Percentiles rank a stretch among this genome's conserved stretches.
phyloP scores from a whole-genome alignment of 2,329 filamentous ascomycete genomes.

The Aureobasidium musti region DNA sequence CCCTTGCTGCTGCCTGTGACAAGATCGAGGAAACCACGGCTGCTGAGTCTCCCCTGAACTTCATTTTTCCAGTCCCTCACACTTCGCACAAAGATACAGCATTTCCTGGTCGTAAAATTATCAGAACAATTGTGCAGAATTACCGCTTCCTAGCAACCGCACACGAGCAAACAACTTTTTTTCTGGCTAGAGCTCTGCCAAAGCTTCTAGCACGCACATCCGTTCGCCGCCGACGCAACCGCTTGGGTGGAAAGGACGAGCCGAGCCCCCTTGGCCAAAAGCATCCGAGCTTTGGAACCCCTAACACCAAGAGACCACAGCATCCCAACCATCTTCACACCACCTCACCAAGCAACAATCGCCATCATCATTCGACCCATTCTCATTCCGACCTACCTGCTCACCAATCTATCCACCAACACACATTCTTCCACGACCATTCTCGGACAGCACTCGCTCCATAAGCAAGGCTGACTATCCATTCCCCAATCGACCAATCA shows the following conservation, averaged over 20 bases:
- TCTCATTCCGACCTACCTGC: conserved; percentile 1
- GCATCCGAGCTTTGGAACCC: conserved; percentile 27
- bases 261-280: conserved; percentile 14
- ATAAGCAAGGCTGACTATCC: conserved; percentile 29
- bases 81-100: conserved; percentile 15
- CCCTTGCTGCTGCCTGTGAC: conserved; percentile 28
- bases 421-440: conserved; percentile 18
- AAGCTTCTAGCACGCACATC: conserved; percentile 21
- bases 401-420: not conserved
- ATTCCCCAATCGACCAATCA: conserved; percentile 28
- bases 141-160: conserved; percentile 1
- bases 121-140: conserved; percentile 22
- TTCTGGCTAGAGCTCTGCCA: conserved; percentile 19
- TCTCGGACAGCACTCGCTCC: not conserved
- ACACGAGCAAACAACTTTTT: conserved; percentile 24
- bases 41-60: conserved; percentile 3
- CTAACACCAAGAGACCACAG: conserved; percentile 20
- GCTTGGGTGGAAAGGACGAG: not conserved
- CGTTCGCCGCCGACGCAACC: conserved; percentile 29
- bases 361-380: conserved; percentile 11
- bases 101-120: conserved; percentile 2
- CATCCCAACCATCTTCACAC: conserved; percentile 25
- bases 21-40: not conserved
- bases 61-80: not conserved
- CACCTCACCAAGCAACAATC: conserved; percentile 20